Conservation (phyloP, 352 stramenopile species). For the Halophytophthora polymorphica region DNA sequence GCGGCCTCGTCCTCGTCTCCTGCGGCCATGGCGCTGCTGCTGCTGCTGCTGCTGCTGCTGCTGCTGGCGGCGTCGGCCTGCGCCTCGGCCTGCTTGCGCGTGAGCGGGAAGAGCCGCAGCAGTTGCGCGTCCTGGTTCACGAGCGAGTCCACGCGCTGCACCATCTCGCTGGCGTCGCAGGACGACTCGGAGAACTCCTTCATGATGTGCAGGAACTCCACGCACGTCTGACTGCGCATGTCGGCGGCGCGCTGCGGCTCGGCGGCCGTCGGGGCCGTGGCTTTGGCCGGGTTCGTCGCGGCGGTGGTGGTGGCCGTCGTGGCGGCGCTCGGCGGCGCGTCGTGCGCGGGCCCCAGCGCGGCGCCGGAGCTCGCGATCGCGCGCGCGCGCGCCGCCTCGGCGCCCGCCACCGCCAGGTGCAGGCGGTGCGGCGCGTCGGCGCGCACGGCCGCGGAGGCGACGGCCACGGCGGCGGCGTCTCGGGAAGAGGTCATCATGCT, state of each 20-base stretch:
- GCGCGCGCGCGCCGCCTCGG: slow-evolving; percentile 1
- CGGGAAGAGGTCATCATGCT: slow-evolving; percentile 33
- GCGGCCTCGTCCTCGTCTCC: slow-evolving; percentile 20
- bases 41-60: slow-evolving; percentile 1
- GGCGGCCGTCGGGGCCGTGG: slow-evolving; percentile 5
- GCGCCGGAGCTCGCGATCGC: not conserved
- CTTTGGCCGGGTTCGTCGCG: slow-evolving; percentile 20
- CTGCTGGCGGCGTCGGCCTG: not conserved
- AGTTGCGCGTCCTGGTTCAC: slow-evolving; percentile 57
- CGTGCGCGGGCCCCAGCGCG: not conserved
- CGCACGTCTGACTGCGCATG: slow-evolving; percentile 53
- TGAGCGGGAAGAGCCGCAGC: slow-evolving; percentile 48
- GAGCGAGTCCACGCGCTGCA: slow-evolving; percentile 65
- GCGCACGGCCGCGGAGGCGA: slow-evolving; percentile 10
- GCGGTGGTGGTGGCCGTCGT: slow-evolving; percentile 5
- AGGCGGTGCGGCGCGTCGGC: slow-evolving; percentile 8
- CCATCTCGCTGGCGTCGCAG: slow-evolving; percentile 57
- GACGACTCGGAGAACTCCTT: slow-evolving; percentile 69
- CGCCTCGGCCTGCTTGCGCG: slow-evolving; percentile 16
- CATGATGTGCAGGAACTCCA: slow-evolving; percentile 76
- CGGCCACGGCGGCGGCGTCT: slow-evolving; percentile 22
- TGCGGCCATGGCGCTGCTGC: not conserved
- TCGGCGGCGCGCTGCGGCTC: slow-evolving; percentile 9
- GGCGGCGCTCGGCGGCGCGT: not conserved
- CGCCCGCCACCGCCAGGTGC: slow-evolving; percentile 2